Conservation (phyloP, 2,329 filamentous ascomycete species). For the Dryadomyces sulphureus region DNA sequence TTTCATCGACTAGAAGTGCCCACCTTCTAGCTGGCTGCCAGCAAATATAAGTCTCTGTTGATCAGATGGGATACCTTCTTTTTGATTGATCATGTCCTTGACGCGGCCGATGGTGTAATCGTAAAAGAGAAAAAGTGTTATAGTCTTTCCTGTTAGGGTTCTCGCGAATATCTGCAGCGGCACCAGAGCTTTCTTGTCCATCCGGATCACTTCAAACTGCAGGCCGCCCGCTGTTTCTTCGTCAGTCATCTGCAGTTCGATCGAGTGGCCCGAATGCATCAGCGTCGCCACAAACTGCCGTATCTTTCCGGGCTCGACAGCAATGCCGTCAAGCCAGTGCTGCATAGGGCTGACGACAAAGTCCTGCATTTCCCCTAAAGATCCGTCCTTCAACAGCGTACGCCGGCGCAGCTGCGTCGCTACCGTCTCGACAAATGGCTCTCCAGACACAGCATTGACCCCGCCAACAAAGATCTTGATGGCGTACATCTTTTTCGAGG, state of each 20-base stretch:
- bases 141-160: not conserved
- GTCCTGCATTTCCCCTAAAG: conserved; percentile 4
- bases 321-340: conserved; percentile 4
- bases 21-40: not conserved
- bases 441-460: conserved; percentile 6
- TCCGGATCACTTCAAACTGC: conserved; percentile 4
- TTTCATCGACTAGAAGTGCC: no score
- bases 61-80: not conserved
- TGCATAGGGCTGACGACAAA: conserved; percentile 3
- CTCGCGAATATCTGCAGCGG: not conserved
- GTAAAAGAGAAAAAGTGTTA: not conserved
- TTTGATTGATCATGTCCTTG: not conserved
- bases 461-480: conserved; percentile 4
- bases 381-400: not conserved
- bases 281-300: conserved; percentile 7
- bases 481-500: not conserved
- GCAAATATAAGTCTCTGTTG: not conserved
- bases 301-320: conserved; percentile 1
- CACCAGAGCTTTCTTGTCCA: not conserved
- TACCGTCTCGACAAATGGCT: conserved; percentile 1
- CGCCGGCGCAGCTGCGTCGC: not conserved
- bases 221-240: conserved; percentile 2
- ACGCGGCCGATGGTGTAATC: not conserved
- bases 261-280: not conserved
- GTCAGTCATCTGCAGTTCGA: conserved; percentile 4